phyloP scores from a whole-genome alignment of 2,329 filamentous ascomycete genomes.

The Moelleriella libera region DNA sequence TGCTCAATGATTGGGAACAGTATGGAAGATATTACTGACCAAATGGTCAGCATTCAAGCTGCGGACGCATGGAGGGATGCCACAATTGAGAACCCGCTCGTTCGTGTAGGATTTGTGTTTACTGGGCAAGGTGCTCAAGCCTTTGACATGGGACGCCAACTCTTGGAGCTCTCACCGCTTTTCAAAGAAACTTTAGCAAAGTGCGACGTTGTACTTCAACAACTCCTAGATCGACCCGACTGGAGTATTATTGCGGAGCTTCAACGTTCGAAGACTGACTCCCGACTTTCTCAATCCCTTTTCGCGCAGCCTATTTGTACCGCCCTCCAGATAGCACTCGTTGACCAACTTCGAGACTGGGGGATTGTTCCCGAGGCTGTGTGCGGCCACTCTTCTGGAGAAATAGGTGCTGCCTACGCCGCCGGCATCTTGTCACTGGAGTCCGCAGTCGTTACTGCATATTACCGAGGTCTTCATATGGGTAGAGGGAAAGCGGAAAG shows the following conservation, averaged over 20 bases:
- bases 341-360: slow-evolving; percentile 14
- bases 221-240: not conserved
- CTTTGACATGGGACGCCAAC: slow-evolving; percentile 5
- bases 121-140: slow-evolving; percentile 20
- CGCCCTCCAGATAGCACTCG: slow-evolving; percentile 20
- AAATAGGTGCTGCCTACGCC: slow-evolving; percentile 20
- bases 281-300: not conserved
- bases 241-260: slow-evolving; percentile 1
- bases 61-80: not conserved
- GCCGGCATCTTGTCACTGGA: slow-evolving; percentile 11
- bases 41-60: not conserved
- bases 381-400: slow-evolving; percentile 17
- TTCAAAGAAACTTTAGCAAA: not conserved
- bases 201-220: not conserved
- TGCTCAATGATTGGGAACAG: not conserved
- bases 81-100: not conserved
- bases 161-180: not conserved
- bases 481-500: not conserved
- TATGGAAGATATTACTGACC: not conserved
- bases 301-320: slow-evolving; percentile 15
- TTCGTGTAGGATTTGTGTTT: slow-evolving; percentile 11
- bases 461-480: slow-evolving; percentile 6
- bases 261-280: too few species aligned
- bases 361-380: slow-evolving; percentile 11
- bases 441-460: slow-evolving; percentile 5